Evolutionary conservation across 352 stramenopile genomes (phyloP).

Genomic region (Thalassiosira exigua): DNA sequence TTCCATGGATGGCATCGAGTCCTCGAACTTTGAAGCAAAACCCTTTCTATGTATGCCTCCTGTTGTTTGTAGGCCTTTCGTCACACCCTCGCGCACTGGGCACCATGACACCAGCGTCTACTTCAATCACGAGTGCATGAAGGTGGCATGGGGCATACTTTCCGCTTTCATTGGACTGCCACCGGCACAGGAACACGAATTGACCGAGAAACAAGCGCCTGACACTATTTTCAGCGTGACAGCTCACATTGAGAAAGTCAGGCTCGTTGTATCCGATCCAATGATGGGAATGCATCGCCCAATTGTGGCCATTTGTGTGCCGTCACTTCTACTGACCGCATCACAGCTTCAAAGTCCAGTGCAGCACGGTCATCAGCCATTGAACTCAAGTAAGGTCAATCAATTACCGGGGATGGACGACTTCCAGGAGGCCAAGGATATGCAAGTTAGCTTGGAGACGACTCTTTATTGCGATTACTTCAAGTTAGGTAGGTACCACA

Average conservation of each 20-base stretch:
- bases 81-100: conserved; percentile 46
- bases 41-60: conserved; percentile 64
- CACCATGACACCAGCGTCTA: conserved; percentile 61
- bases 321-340: conserved; percentile 54
- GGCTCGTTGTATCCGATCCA: conserved; percentile 80
- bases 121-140: conserved; percentile 70
- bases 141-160: conserved; percentile 55
- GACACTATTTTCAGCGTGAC: conserved; percentile 69
- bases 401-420: conserved; percentile 29
- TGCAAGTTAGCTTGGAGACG: conserved; percentile 67
- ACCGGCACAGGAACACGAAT: conserved; percentile 21
- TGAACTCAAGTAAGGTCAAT: conserved; percentile 28
- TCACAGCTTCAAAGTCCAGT: conserved; percentile 61
- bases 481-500: no score
- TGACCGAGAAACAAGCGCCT: neutral
- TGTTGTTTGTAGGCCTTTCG: conserved; percentile 73
- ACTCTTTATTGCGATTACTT: conserved; percentile 83
- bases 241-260: conserved; percentile 64
- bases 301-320: conserved; percentile 65
- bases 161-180: conserved; percentile 52
- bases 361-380: neutral
- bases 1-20: conserved; percentile 66
- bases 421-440: conserved; percentile 44
- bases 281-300: conserved; percentile 85
- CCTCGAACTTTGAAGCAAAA: conserved; percentile 61